Evolutionary conservation across 1,284 basidiomycete species (phyloP).

Genomic region (Schizophyllum amplum): DNA sequence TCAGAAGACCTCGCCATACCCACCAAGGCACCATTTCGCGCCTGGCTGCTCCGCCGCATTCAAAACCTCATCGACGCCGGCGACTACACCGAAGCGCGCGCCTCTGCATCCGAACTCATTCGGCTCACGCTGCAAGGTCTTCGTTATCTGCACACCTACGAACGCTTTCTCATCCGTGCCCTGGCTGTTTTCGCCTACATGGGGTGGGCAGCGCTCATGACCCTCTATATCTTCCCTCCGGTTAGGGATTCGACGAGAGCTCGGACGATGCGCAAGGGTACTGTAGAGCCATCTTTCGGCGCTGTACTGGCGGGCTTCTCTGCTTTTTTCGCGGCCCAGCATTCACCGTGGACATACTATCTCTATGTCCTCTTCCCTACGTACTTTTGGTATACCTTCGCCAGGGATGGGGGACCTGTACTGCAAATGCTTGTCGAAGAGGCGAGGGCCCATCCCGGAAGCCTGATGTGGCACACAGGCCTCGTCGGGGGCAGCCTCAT

Average conservation of each 20-base stretch:
- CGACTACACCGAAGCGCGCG: conserved; percentile 44
- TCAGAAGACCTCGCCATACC: conserved; percentile 14
- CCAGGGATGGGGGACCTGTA: conserved; percentile 21
- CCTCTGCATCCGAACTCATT: conserved; percentile 47
- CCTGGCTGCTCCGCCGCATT: conserved; percentile 27
- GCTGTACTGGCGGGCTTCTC: conserved; percentile 33
- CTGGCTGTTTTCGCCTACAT: conserved; percentile 71
- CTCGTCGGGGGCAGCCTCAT: conserved; percentile 27
- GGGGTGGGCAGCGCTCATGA: conserved; percentile 70
- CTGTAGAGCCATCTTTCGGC: conserved; percentile 4
- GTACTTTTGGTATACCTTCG: conserved; percentile 65
- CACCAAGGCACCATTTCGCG: conserved; percentile 10
- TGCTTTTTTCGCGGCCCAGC: conserved; percentile 52
- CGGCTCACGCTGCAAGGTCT: conserved; percentile 54
- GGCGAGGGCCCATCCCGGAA: conserved; percentile 1
- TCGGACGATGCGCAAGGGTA: conserved; percentile 10
- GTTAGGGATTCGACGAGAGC: conserved; percentile 12
- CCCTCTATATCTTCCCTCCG: conserved; percentile 43
- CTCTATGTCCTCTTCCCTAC: conserved; percentile 70
- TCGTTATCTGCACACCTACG: conserved; percentile 82
- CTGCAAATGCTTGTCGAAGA: conserved; percentile 6
- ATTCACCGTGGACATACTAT: conserved; percentile 69
- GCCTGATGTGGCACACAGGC: background rate
- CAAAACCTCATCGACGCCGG: conserved; percentile 34
- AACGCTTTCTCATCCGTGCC: conserved; percentile 62